phyloP scores from a whole-genome alignment of 1,284 basidiomycete genomes.

The Inonotus obliquus region DNA sequence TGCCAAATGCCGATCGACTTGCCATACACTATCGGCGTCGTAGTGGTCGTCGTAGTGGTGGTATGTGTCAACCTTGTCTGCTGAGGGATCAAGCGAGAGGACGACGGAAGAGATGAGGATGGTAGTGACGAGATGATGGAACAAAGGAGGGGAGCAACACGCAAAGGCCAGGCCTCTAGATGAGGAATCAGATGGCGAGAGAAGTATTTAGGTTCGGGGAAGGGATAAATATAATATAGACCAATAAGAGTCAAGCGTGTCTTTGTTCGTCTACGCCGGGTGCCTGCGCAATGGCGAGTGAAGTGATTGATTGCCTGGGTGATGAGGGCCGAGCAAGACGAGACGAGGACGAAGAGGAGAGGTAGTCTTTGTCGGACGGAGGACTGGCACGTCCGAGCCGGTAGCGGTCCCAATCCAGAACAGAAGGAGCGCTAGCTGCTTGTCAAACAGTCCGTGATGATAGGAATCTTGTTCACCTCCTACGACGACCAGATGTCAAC shows the following conservation, averaged over 20 bases:
- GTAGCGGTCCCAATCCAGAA: too few relatives aligned
- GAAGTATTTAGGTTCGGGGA: not conserved
- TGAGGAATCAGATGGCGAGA: not conserved
- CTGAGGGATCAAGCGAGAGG: not conserved
- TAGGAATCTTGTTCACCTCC: not conserved
- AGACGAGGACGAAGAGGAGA: too few relatives aligned
- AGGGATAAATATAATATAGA: not conserved
- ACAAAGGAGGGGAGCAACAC: not conserved
- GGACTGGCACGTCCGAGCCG: too few relatives aligned
- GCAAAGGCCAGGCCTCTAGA: not conserved
- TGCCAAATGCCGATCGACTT: slow-evolving; percentile 14
- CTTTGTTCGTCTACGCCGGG: too few relatives aligned
- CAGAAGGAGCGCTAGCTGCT: not conserved
- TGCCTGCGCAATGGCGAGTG: not conserved
- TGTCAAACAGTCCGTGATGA: not conserved
- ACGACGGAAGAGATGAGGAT: not conserved
- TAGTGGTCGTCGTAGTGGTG: not conserved
- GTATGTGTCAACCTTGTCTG: not conserved
- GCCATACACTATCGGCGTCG: not conserved
- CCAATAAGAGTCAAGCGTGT: too few relatives aligned
- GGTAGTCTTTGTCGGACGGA: too few relatives aligned
- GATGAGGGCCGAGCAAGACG: not conserved
- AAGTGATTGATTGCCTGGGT: not conserved
- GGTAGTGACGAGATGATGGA: not conserved
- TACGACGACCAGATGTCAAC: not conserved